phyloP scores from a whole-genome alignment of 768 basidiomycete species.

The Paxillus rubicundulus region DNA sequence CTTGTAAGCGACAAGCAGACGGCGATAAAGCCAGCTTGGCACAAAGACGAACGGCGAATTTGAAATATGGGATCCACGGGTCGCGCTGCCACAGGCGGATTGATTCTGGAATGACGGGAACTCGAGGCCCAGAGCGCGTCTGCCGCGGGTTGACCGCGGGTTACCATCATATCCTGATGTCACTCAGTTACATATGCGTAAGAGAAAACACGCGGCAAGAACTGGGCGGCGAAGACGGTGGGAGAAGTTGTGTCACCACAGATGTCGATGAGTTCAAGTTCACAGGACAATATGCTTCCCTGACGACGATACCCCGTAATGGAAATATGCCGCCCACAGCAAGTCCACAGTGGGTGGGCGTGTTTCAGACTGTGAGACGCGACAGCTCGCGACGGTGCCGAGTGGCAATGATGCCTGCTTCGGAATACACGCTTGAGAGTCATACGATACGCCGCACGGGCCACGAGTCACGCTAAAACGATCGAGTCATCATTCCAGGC shows the following conservation, averaged over 20 bases:
- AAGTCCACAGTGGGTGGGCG: too few relatives aligned
- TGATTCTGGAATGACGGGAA: neutral
- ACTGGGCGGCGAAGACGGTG: slow-evolving; percentile 10
- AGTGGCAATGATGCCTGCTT: neutral
- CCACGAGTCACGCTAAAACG: slow-evolving; percentile 2
- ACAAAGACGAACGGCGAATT: neutral
- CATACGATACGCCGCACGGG: neutral
- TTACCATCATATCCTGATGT: neutral
- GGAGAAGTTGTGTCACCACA: slow-evolving; percentile 16
- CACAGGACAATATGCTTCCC: slow-evolving; percentile 5
- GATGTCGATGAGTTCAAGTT: too few relatives aligned
- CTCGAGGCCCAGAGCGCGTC: neutral
- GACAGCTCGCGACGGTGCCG: neutral
- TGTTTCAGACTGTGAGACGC: neutral
- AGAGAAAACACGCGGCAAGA: slow-evolving; percentile 22
- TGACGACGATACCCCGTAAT: neutral
- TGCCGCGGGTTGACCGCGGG: neutral
- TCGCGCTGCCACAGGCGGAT: neutral
- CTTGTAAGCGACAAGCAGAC: neutral
- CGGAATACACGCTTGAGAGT: neutral
- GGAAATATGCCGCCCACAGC: neutral
- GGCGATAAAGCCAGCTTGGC: neutral
- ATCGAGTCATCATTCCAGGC: slow-evolving; percentile 1
- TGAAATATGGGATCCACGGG: neutral
- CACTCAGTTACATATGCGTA: slow-evolving; percentile 1